Base-by-base conservation (phyloP, 306 rosid genomes). In the Ziziphus jujuba region DNA sequence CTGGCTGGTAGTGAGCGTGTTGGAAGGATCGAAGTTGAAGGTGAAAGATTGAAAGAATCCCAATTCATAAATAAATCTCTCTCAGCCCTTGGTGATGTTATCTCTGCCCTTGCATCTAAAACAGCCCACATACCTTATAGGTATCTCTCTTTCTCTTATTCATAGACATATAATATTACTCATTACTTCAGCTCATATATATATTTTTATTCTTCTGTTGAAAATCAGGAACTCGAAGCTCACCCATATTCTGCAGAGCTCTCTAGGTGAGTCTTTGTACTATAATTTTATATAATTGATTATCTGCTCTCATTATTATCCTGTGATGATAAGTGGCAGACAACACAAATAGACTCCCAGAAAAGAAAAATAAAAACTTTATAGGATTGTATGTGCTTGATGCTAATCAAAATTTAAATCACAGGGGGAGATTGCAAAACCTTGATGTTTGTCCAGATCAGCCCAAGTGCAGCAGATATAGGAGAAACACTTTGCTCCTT, bases 361-460 rank as follows among this genome's bases (percentile, higher is more conserved):
- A 8, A 40, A 21, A 61, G 6, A 22, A 5, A 14, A 0, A 3
- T 6, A 2, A 45, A 45, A 45, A 11, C 13, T 3, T 13, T 8
- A 17, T 47, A 11, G 5, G 17, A 20, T 49, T 59, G 35, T 70
- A 50, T n/a, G n/a, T 59, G 53, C 59, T 12, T 17, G 58, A 63
- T 51, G 56, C 57, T 82, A 67, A 75, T 67, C 48, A 23, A 31
- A 71, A 48, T 73, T 25, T 64, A 72, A 64, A 77, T 63, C 81
- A 81, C 89, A 93, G 99, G 99, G 47, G 97, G 99, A 77, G 97
- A 93, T 76, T 90, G 99, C 81, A 93, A 93, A 87, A 93, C 99
- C 14, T 69, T 93, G 69, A 93, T 93, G 99, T 90, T 93, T 81
- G 99, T 93, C 64, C 99, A 93, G 65, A 75, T 93, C 31, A 87